Conservation (phyloP, 176 grass and related monocot species). For the Musa acuminata region DNA sequence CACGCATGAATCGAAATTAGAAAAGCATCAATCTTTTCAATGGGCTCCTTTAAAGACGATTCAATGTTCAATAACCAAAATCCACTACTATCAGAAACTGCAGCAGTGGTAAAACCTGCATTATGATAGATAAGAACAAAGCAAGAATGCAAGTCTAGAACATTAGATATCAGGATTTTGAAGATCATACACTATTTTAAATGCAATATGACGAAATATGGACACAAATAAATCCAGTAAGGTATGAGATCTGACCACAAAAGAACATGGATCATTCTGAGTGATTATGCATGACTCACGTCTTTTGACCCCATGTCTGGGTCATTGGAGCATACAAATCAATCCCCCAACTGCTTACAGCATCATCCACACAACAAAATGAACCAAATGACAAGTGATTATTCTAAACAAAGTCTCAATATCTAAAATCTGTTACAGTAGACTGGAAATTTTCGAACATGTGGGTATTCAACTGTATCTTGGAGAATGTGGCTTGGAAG, state of each 20-base stretch:
- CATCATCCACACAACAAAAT: background rate
- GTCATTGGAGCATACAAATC: background rate
- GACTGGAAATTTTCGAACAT: background rate
- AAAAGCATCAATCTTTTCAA: too few relatives aligned
- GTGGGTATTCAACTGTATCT: background rate
- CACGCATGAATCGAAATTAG: too few relatives aligned
- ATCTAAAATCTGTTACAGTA: background rate
- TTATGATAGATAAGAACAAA: too few relatives aligned
- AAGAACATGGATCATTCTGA: background rate
- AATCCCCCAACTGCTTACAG: background rate
- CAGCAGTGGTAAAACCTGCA: too few relatives aligned
- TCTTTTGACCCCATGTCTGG: too few relatives aligned
- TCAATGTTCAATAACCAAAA: too few relatives aligned
- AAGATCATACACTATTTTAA: background rate
- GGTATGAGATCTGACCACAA: background rate
- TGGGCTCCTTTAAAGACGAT: too few relatives aligned
- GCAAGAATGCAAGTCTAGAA: too few relatives aligned
- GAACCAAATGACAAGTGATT: background rate
- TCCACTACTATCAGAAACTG: too few relatives aligned
- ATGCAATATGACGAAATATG: background rate
- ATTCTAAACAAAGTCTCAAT: background rate
- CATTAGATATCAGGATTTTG: too few relatives aligned
- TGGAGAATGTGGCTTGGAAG: background rate
- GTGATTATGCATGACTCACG: background rate
- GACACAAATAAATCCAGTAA: background rate